These are phyloP conservation scores for Neocallimastix lanati DNA, from an alignment of 192 early-diverging fungal species.

Conservation along the genomic window DNA sequence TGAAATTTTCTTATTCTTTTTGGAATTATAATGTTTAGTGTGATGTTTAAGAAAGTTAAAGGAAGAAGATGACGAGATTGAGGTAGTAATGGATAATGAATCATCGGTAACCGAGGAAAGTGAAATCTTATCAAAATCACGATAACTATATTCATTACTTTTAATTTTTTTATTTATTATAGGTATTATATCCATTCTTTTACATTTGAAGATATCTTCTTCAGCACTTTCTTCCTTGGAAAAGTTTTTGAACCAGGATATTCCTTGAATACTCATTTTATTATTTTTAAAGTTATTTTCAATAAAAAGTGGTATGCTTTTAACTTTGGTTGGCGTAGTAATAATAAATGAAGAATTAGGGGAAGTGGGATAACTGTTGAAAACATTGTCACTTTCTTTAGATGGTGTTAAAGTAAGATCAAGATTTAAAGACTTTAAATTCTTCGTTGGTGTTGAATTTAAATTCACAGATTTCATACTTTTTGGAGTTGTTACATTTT, in stretches of 20 bases:
- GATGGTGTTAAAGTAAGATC: neutral
- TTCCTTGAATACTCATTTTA: neutral
- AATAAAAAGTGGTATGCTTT: neutral
- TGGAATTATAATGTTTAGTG: neutral
- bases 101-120: neutral
- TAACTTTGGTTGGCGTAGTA: neutral
- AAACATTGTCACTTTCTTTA: neutral
- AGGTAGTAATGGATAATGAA: neutral
- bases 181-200: neutral
- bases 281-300: neutral
- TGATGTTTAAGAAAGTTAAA: neutral
- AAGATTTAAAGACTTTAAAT: neutral
- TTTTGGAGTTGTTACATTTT: neutral
- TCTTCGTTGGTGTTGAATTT: neutral
- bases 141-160: neutral
- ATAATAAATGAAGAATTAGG: neutral
- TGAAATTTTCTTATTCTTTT: too few relatives aligned
- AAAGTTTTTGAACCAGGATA: neutral
- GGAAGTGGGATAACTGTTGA: neutral
- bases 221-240: neutral
- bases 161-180: neutral
- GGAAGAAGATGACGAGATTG: neutral
- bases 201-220: neutral
- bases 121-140: neutral
- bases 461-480: neutral